Base-by-base conservation (phyloP, 176 grass and related monocot genomes). In the Carex littledalei region DNA sequence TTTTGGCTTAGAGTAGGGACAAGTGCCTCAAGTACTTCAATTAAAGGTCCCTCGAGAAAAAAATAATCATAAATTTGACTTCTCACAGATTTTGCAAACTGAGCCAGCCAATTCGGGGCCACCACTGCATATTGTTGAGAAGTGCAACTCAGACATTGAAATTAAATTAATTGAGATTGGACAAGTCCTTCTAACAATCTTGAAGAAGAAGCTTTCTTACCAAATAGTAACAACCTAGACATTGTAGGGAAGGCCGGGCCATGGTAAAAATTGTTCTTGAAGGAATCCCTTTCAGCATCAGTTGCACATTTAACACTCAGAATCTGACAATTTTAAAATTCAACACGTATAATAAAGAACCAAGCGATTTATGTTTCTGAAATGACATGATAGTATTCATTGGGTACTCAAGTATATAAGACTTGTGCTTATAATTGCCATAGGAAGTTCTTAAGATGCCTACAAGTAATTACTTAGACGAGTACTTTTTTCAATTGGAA, bases 1-100 rank as follows among this genome's bases (percentile, higher is more conserved):
- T 91, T 91, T 57, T 91, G 84, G 78, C 87, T 84, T 85, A 98
- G 63, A 80, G 85, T 82, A 78, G 93, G 91, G 85, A 98, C 86
- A 77, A 98, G 89, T 26, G 83, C 86, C 71, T 94, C 89, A 64
- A 98, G 87, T 61, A 94, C 89, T 94, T 94, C 92, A 86, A 81
- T 93, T 85, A 75, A 87, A 91, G 93, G 89, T 83, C 91, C 95
- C 79, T 91, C 81, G 62, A 92, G 68, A 84, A 94, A 98, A 94
- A 98, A 93, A 49, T 86, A 84, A 92, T 98, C 95, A 84, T 98
- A 98, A 82, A 94, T 37, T 87, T 94, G 89, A 63, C 87, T 93
- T 84, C 88, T 94, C 54, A 78, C 87, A 80, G 86, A 87, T 77
- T 35, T 72, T 61, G 80, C 77, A 67, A 94, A 88, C 41, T 84